Conservation (phyloP, 192 early-diverging fungal genomes). For the Dissophora ornata region DNA sequence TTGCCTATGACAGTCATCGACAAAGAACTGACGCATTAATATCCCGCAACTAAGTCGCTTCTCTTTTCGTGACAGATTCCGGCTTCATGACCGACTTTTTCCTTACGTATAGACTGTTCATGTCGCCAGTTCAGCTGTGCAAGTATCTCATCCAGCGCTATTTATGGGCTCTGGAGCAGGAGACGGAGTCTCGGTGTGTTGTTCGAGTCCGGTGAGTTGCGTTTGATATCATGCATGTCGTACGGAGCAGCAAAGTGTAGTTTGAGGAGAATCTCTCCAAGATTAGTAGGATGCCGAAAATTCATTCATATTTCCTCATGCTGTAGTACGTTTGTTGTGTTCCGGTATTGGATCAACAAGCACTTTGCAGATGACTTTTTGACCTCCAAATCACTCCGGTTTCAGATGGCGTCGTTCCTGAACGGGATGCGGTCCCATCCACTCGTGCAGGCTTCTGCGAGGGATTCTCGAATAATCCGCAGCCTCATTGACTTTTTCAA, state of each 20-base stretch:
- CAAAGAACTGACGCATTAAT: too few relatives aligned
- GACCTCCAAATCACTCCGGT: constrained; percentile 58
- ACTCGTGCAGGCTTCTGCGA: constrained; percentile 42
- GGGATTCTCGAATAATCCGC: constrained; percentile 60
- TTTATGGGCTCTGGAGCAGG: constrained; percentile 61
- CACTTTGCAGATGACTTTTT: constrained; percentile 65
- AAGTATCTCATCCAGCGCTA: constrained; percentile 65
- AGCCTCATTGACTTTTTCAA: constrained; percentile 61
- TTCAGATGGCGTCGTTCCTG: constrained; percentile 59
- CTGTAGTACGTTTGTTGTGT: constrained; percentile 62
- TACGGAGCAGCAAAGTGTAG: background rate
- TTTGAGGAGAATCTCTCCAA: background rate
- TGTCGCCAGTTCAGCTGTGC: constrained; percentile 64
- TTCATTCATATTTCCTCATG: background rate
- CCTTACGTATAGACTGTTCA: constrained; percentile 64
- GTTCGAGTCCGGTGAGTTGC: constrained; percentile 60
- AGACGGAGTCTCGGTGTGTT: constrained; percentile 53
- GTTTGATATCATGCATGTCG: background rate
- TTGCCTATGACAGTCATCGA: too few relatives aligned
- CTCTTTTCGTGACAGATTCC: constrained; percentile 49
- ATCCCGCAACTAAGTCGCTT: constrained; percentile 1
- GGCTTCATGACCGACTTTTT: constrained; percentile 66
- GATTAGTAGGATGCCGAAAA: too few relatives aligned
- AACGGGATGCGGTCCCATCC: constrained; percentile 55
- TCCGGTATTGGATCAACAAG: constrained; percentile 66